These are phyloP conservation scores for Yarrowia yakushimensis DNA, from an alignment of 805 yeast genomes.

Conservation along the genomic window DNA sequence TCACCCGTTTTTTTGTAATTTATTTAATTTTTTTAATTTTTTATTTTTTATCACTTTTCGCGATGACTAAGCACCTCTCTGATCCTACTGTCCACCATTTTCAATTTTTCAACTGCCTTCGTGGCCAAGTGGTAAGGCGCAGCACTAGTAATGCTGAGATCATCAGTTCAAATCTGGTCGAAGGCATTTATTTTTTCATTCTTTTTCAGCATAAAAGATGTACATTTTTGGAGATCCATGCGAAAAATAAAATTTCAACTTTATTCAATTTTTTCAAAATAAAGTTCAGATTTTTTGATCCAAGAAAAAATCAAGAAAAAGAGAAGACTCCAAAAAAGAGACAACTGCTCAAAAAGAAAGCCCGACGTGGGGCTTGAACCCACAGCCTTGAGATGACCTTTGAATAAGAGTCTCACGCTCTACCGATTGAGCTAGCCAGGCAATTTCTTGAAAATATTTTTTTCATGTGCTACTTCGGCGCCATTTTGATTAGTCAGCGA, in stretches of 20 bases:
- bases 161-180: slow-evolving; percentile 21
- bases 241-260: no score
- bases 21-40: no score
- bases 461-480: no score
- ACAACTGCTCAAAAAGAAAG: neutral
- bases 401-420: slow-evolving; percentile 23
- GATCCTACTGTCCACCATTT: neutral
- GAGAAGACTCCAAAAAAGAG: neutral
- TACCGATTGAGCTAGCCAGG: slow-evolving; percentile 26
- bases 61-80: neutral
- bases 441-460: neutral
- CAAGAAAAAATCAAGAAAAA: no score
- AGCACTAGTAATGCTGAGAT: slow-evolving; percentile 17
- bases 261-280: neutral
- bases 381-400: slow-evolving; percentile 23
- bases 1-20: no score
- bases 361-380: slow-evolving; percentile 26
- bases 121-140: slow-evolving; percentile 23
- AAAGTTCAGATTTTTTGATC: neutral
- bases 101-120: neutral
- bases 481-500: no score
- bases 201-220: no score
- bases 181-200: neutral
- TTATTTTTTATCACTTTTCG: neutral
- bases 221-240: no score